Evolutionary conservation across 2,329 filamentous ascomycete species (phyloP), one percentile per base, ranked within the genome.

Genomic region (Colletotrichum salicis): DNA sequence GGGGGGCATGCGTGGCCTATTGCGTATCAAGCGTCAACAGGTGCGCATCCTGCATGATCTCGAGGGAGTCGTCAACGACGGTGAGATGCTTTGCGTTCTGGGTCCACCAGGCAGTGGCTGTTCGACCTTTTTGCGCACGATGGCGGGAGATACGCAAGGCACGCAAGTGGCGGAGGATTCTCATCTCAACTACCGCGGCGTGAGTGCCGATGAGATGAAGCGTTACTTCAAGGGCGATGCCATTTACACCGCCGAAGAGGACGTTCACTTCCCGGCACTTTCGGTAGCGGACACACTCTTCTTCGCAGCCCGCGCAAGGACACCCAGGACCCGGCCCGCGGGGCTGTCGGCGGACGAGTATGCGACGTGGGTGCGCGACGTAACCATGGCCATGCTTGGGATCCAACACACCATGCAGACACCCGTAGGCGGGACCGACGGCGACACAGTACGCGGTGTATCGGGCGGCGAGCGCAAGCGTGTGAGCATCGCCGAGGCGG

Each of bases 301-400:
- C 73, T 91, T 91, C 67, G 89, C 89, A 27, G 89, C 89, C 5
- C 82, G 86, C 10, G 87, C 89, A 27, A 80, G 87, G 67, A 82
- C 85, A 22, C 87, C 87, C 0, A 81, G 82, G 37, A 82, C 85
- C 13, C 85, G 85, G 22, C 83, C 83, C n/a, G 84, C 83, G 19
- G 86, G 86, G 31, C 82, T 85, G 8, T 80, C 77, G 24, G 77
- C 79, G 31, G 71, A 81, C n/a, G 77, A 81, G 66, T 88, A 83
- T 73, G 83, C 85, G 1, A 29, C 41, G n/a, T 59, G 59, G n/a
- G 91, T 95, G 67, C 89, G 93, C 22, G 87, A 91, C 65, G 91
- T 92, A 0, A 82, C 95, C 57, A 82, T 95, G 79, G 92, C 90
- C 77, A 94, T 95, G 0, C 92, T 94, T 75, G 92, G 91, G 83